Conservation (phyloP, 257 asterid species). For the Nicotiana tabacum region DNA sequence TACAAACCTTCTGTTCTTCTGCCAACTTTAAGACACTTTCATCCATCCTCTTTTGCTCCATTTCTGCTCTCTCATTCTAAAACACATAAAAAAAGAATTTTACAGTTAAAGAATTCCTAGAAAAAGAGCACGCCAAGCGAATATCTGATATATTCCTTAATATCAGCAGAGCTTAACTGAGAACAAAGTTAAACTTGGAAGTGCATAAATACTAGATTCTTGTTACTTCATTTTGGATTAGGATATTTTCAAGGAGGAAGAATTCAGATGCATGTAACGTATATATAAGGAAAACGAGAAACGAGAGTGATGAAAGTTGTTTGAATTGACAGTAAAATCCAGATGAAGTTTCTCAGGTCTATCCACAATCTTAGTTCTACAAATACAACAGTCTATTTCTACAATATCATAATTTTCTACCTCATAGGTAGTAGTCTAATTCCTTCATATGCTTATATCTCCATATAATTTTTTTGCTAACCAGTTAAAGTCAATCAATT, state of each 20-base stretch:
- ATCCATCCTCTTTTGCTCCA: conserved; percentile 58
- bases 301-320: neutral
- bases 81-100: neutral
- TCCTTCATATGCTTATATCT: neutral
- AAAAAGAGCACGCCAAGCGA: neutral
- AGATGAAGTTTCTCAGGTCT: neutral
- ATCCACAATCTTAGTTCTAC: neutral
- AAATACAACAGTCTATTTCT: neutral
- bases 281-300: neutral
- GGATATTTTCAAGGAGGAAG: neutral
- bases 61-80: conserved; percentile 59
- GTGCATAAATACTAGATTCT: neutral
- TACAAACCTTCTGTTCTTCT: conserved; percentile 61
- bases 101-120: conserved; percentile 21
- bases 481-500: neutral
- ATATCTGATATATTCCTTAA: neutral
- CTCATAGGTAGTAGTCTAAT: neutral
- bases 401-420: neutral
- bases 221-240: neutral
- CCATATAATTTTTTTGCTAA: neutral
- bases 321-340: neutral
- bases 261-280: neutral
- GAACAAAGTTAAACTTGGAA: neutral
- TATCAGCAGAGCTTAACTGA: neutral
- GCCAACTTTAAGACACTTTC: conserved; percentile 52